Evolutionary conservation across 148 eudicot species (phyloP).

Genomic region (Amaranthus hypochondriacus): DNA sequence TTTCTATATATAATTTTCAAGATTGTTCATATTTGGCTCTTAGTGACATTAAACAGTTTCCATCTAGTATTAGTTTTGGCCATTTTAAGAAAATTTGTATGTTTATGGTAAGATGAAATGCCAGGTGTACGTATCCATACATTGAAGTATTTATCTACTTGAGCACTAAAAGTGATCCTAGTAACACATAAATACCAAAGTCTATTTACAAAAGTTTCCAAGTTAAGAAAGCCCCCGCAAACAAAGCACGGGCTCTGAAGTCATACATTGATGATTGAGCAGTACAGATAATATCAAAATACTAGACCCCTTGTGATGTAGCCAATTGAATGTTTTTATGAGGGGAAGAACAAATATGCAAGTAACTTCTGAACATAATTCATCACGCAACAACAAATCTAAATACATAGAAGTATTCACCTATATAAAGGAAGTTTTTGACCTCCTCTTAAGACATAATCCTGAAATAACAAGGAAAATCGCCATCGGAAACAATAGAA

Average conservation of each 20-base stretch:
- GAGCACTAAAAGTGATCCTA: not conserved
- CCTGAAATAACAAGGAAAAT: constrained; percentile 42
- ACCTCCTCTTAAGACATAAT: constrained; percentile 80
- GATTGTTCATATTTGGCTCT: not conserved
- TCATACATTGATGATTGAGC: not conserved
- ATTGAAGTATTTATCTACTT: not conserved
- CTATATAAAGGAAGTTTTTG: constrained; percentile 80
- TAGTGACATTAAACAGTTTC: not conserved
- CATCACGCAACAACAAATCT: not conserved
- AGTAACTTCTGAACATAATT: not conserved
- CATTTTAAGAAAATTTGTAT: not conserved
- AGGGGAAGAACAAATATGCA: not conserved
- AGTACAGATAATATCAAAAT: not conserved
- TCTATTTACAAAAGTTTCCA: not conserved
- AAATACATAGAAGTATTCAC: constrained; percentile 29
- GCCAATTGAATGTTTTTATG: not conserved
- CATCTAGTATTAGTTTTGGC: not conserved
- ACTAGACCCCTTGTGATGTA: not conserved
- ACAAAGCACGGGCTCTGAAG: not conserved
- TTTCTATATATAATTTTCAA: not conserved
- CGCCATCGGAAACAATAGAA: constrained; percentile 20
- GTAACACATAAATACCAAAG: not conserved
- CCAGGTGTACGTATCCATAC: not conserved
- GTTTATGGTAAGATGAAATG: not conserved
- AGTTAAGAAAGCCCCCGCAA: not conserved